Evolutionary conservation across 352 stramenopile genomes (phyloP).

Genomic region (Blastocystis sp.): DNA sequence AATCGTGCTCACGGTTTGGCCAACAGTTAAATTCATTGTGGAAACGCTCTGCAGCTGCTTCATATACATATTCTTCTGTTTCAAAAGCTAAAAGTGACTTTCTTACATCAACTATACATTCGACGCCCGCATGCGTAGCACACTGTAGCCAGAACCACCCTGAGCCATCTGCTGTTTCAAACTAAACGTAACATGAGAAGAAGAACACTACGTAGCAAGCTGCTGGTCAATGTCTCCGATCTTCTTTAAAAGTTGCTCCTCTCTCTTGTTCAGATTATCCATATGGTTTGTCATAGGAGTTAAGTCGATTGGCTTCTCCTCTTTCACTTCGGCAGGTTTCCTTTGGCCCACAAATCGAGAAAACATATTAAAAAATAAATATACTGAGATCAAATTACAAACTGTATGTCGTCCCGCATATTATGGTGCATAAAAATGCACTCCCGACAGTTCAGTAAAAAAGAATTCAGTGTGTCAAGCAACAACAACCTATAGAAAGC

Average conservation of each 20-base stretch:
- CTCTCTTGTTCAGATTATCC: neutral
- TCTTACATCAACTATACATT: neutral
- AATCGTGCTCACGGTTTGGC: slow-evolving; percentile 6
- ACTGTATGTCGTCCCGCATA: neutral
- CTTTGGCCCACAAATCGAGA: slow-evolving; percentile 17
- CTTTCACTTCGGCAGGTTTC: slow-evolving; percentile 9
- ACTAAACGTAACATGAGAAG: neutral
- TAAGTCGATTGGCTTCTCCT: slow-evolving; percentile 44
- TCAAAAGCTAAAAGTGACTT: slow-evolving; percentile 15
- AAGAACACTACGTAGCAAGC: neutral
- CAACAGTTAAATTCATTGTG: slow-evolving; percentile 32
- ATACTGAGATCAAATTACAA: neutral
- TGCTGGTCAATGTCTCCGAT: neutral
- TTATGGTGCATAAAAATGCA: no score
- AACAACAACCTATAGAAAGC: no score
- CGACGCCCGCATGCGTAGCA: neutral
- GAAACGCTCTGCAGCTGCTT: slow-evolving; percentile 20
- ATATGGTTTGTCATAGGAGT: slow-evolving; percentile 28
- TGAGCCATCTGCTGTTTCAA: slow-evolving; percentile 42
- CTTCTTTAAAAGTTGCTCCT: slow-evolving; percentile 27
- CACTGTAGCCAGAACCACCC: neutral
- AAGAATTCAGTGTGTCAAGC: no score
- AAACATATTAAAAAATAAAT: slow-evolving; percentile 48
- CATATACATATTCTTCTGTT: neutral
- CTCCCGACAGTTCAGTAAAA: no score